Evolutionary conservation across 1,284 basidiomycete genomes (phyloP).

Genomic region (Porodaedalea pini): DNA sequence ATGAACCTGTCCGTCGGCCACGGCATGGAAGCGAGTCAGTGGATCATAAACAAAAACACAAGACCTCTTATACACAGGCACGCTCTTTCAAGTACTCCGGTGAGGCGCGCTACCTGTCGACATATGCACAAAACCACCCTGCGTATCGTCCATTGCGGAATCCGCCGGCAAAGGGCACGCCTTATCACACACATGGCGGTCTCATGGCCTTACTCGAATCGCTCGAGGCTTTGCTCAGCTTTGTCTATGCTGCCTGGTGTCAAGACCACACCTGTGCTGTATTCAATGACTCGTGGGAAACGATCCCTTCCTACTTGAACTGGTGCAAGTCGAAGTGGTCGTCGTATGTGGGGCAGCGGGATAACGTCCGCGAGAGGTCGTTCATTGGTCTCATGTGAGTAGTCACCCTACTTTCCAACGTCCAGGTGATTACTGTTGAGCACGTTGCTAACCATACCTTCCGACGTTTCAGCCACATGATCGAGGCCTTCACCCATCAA

Average conservation of each 20-base stretch:
- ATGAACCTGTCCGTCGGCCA: slow-evolving; percentile 60
- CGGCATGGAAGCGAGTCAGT: slow-evolving; percentile 47
- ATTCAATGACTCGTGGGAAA: slow-evolving; percentile 56
- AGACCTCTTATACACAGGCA: slow-evolving; percentile 58
- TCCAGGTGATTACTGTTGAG: background rate
- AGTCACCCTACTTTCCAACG: slow-evolving; percentile 22
- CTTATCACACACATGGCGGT: slow-evolving; percentile 67
- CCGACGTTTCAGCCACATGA: slow-evolving; percentile 56
- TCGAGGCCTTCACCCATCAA: slow-evolving; percentile 65
- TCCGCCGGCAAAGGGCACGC: slow-evolving; percentile 58
- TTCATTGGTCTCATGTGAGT: slow-evolving; percentile 75
- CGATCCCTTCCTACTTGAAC: slow-evolving; percentile 57
- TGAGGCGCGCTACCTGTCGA: slow-evolving; percentile 68
- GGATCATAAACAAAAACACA: slow-evolving; percentile 55
- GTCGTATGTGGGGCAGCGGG: slow-evolving; percentile 46
- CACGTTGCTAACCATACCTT: slow-evolving; percentile 20
- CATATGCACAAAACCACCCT: slow-evolving; percentile 58
- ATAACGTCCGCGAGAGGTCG: slow-evolving; percentile 59
- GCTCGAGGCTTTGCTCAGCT: slow-evolving; percentile 67
- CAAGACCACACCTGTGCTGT: slow-evolving; percentile 55
- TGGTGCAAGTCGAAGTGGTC: slow-evolving; percentile 72
- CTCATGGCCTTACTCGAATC: slow-evolving; percentile 72
- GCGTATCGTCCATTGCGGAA: slow-evolving; percentile 58
- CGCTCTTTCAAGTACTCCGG: slow-evolving; percentile 73
- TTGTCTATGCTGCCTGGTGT: slow-evolving; percentile 70